phyloP scores from a whole-genome alignment of 495 filamentous ascomycete genomes.

The Talaromyces proteolyticus region DNA sequence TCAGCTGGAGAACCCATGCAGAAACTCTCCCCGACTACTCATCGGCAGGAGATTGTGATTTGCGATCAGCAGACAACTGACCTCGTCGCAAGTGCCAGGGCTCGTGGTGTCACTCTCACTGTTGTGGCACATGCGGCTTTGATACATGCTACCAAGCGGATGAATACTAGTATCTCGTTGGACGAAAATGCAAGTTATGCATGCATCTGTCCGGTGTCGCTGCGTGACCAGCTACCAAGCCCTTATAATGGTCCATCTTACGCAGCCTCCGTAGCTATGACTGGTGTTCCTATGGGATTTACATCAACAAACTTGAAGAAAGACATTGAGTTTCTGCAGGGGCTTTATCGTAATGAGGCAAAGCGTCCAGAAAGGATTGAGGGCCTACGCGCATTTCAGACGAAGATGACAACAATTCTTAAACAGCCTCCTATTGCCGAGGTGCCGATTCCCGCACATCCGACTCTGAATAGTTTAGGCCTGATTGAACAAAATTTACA shows the following conservation, averaged over 20 bases:
- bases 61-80: constrained; percentile 6
- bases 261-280: not conserved
- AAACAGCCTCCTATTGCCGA: not conserved
- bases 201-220: not conserved
- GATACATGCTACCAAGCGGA: not conserved
- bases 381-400: not conserved
- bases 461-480: not conserved
- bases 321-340: not conserved
- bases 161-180: not conserved
- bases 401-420: not conserved
- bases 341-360: not conserved
- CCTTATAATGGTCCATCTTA: not conserved
- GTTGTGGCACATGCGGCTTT: constrained; percentile 18
- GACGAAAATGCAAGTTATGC: not conserved
- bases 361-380: not conserved
- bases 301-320: not conserved
- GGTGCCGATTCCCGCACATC: not conserved
- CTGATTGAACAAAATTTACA: not conserved
- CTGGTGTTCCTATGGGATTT: not conserved
- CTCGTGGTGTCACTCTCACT: constrained; percentile 11
- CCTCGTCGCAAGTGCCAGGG: constrained; percentile 10
- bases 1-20: constrained; percentile 9
- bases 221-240: not conserved
- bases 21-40: constrained; percentile 6
- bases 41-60: not conserved